phyloP scores from a whole-genome alignment of 768 basidiomycete species.

The Exidia glandulosa region DNA sequence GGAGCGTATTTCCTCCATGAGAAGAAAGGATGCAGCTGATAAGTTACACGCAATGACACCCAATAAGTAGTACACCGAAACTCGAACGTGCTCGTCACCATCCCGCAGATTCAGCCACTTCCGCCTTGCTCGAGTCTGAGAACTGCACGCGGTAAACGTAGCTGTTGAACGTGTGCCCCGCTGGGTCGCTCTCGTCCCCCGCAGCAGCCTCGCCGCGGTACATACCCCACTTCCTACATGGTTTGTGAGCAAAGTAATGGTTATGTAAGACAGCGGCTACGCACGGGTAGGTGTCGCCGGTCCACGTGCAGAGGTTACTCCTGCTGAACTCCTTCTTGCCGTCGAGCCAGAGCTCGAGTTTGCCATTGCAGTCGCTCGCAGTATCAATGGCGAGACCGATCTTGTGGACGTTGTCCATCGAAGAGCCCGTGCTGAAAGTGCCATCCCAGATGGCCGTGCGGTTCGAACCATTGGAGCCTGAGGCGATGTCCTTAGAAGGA shows the following conservation, averaged over 20 bases:
- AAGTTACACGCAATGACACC: not conserved
- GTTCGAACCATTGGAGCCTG: not conserved
- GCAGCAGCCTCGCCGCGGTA: not conserved
- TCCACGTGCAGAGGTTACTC: not conserved
- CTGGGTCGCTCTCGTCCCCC: not conserved
- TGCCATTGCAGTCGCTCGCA: not conserved
- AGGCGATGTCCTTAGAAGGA: no score
- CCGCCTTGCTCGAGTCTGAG: not conserved
- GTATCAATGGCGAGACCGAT: not conserved
- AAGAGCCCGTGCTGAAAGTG: not conserved
- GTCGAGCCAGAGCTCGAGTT: not conserved
- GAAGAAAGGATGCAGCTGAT: not conserved
- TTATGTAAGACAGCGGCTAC: not conserved
- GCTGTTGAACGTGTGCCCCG: not conserved
- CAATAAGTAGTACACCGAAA: not conserved
- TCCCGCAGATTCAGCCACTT: not conserved
- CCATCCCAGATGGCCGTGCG: not conserved
- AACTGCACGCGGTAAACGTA: not conserved
- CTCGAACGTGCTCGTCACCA: not conserved
- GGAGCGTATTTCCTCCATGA: no score
- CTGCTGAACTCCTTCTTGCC: not conserved
- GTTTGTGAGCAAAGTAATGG: not conserved
- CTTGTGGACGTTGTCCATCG: not conserved
- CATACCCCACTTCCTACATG: not conserved
- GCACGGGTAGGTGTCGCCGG: not conserved